Base-by-base conservation (phyloP, 2,329 filamentous ascomycete genomes). In the Aphanocladium album region DNA sequence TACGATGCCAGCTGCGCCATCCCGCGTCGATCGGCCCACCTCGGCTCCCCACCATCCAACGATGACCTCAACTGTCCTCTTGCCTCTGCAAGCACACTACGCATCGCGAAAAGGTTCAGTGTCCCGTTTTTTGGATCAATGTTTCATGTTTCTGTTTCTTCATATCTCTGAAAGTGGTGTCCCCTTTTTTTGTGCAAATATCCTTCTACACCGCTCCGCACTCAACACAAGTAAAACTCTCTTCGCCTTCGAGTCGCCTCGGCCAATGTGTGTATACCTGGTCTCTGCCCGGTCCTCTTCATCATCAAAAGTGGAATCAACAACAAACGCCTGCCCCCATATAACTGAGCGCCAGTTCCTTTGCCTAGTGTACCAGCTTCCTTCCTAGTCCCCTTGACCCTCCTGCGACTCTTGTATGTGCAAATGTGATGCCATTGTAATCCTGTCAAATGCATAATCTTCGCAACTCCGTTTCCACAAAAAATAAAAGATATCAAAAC, bases 61-160 rank as follows among this genome's bases (percentile, higher is more conserved):
- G 12, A 23, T 12, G 19, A 5, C n/a, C 33, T 52, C 33, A 30
- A 30, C 5, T 23, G 6, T 16, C 17, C 16, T 7, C 41, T 27
- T 46, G 43, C n/a, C 30, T 47, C 27, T 2, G 14, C 14, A 19
- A 8, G 25, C 39, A 33, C 25, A 5, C 53, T 30, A 30, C 30
- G 30, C 30, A 30, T 30, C 30, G 9, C 5, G 30, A 30, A 5
- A 9, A 5, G 5, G 30, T 30, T 30, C 5, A 5, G 30, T 5
- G 30, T 30, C 27, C n/a, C n/a, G n/a, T 16, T 16, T 35, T 47
- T 54, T 53, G 43, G 53, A 61, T 61, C 60, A 57, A 61, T 61
- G 46, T 61, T 57, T 57, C 60, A 50, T 61, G 60, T 61, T 61
- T 53, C 47, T 61, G 53, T 23, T 61, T 19, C 59, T 61, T 61